A percentile compares a stretch with the other conserved stretches of the same genome.
Evolutionary conservation across 139 green algal genomes (phyloP).

Genomic region (Coelastrella sp.): DNA sequence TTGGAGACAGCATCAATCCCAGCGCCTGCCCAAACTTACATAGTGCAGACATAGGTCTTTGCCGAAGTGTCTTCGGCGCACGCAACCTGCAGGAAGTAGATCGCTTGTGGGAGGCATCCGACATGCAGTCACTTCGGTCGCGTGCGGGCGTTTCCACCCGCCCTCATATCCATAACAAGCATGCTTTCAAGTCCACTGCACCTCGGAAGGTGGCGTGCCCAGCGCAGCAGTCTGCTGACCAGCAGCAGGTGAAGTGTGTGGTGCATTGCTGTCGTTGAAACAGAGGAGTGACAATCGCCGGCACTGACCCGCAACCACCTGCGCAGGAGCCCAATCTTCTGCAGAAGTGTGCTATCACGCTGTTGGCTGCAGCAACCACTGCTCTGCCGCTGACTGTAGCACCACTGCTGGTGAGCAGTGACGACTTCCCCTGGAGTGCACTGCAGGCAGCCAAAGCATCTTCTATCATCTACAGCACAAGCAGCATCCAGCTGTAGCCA

Average conservation of each 20-base stretch:
- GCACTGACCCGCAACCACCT: no score
- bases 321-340: slow-evolving; percentile 37
- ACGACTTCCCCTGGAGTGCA: no score
- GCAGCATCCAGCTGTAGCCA: no score
- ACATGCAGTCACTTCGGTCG: slow-evolving; percentile 24
- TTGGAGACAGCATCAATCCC: neutral
- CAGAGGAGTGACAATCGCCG: no score
- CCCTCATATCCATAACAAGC: neutral
- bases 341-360: slow-evolving; percentile 35
- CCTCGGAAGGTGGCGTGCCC: slow-evolving; percentile 6
- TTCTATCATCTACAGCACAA: no score
- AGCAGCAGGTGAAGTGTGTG: slow-evolving; percentile 22
- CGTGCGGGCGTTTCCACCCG: neutral
- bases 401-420: slow-evolving; percentile 31
- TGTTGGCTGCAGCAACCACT: slow-evolving; percentile 46
- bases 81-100: neutral
- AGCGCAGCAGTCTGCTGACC: neutral
- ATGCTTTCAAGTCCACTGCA: slow-evolving; percentile 9
- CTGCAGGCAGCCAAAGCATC: no score
- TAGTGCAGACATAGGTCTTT: no score
- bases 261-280: neutral
- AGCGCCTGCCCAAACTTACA: no score
- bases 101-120: neutral
- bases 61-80: no score
- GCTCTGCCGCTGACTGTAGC: slow-evolving; percentile 37